Evolutionary conservation across 1,139 yeast species (phyloP), one percentile per base, ranked within the genome.

Genomic region (Hyphopichia burtonii): DNA sequence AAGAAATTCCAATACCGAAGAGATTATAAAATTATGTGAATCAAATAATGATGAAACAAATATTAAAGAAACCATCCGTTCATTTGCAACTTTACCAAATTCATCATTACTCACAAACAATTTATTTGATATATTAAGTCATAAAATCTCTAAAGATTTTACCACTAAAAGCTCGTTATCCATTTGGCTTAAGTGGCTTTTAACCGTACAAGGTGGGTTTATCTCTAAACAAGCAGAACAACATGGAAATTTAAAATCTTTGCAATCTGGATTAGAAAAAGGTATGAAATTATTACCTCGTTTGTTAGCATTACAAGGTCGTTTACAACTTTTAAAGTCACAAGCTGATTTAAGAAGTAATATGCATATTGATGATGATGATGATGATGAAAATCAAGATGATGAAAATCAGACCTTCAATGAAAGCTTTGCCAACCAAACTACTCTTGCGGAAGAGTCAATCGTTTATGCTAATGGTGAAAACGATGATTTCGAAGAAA

Each of bases 181-280:
- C 3, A 42, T 71, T 14, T 79, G 83, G 83, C 61, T 79, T 45
- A 75, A 74, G 53, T 74, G 78, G 76, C 45, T 77, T 10, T 58
- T 78, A 33, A 56, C 78, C 25, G 53, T 66, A 11, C 72, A 75
- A 45, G 82, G 82, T 12, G 68, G 71, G 1, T 53, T 65, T 30
- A 55, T 76, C 19, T 61, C 71, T 14, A 60, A 60, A 41, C 65
- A 65, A 35, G 40, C 57, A 3, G 67, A 61, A 9, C 64, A 64
- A 33, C 49, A 58, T n/a, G 64, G 54, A 1, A 53, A 61, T 45
- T 56, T 71, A 45, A 65, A 59, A 42, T 47, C 55, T 4, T 59
- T 78, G 43, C 65, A 65, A 39, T 38, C 39, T 4, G 58, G 62
- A 2, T 57, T 69, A 17, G 49, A 48, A 22, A 51, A 53, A 9